Conservation (phyloP, 768 basidiomycete species). For the Leccinum disarticulatum region DNA sequence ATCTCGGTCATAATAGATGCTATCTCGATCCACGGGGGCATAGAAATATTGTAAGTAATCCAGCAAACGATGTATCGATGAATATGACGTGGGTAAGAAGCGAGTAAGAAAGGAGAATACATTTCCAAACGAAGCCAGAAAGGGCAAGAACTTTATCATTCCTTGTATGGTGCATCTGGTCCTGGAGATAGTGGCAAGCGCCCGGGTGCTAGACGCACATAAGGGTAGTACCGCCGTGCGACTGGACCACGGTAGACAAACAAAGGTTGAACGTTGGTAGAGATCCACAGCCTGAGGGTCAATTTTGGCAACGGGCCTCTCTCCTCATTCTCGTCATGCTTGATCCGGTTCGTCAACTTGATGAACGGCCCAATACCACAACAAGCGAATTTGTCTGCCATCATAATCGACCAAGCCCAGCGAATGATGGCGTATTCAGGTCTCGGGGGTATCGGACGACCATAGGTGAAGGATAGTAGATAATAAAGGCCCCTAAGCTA, state of each 20-base stretch:
- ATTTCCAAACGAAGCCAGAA: neutral
- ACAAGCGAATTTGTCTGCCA: slow-evolving; percentile 13
- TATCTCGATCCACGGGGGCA: neutral
- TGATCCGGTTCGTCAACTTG: slow-evolving; percentile 2
- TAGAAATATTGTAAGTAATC: neutral
- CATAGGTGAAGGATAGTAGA: slow-evolving; percentile 24
- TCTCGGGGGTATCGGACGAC: slow-evolving; percentile 14
- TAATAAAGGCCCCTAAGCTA: slow-evolving; percentile 12
- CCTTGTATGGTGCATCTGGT: slow-evolving; percentile 2
- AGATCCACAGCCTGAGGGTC: slow-evolving; percentile 8
- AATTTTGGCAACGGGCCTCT: neutral
- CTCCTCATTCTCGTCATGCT: neutral
- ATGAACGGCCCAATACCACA: neutral
- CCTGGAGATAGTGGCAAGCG: slow-evolving; percentile 20
- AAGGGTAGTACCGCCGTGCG: slow-evolving; percentile 19
- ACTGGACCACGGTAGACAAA: neutral
- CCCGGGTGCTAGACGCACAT: slow-evolving; percentile 15
- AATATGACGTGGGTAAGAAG: neutral
- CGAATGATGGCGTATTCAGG: slow-evolving; percentile 18
- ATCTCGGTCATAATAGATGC: neutral
- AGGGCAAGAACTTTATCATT: neutral
- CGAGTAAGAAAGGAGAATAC: neutral
- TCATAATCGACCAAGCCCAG: slow-evolving; percentile 22
- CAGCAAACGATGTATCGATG: neutral
- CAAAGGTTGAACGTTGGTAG: slow-evolving; percentile 10